Conservation (phyloP, 2,329 filamentous ascomycete species). For the Septoria petroselini region DNA sequence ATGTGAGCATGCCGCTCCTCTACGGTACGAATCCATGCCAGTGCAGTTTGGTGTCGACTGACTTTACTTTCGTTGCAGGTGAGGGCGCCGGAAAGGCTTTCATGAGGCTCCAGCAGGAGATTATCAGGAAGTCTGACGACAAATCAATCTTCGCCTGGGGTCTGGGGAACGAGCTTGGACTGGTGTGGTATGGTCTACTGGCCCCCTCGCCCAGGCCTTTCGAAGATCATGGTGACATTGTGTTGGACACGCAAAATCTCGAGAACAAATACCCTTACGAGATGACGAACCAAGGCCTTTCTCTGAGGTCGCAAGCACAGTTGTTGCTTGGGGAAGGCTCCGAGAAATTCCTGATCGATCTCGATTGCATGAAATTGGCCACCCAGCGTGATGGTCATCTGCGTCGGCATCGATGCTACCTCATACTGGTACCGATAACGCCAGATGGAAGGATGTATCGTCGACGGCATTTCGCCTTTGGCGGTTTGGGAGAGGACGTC, state of each 20-base stretch:
- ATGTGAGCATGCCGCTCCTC: slow-evolving; percentile 40
- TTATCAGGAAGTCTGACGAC: slow-evolving; percentile 20
- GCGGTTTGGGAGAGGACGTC: neutral
- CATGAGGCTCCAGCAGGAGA: slow-evolving; percentile 26
- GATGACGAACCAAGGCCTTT: slow-evolving; percentile 16
- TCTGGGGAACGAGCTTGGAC: neutral
- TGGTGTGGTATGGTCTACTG: slow-evolving; percentile 15
- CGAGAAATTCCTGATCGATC: slow-evolving; percentile 13
- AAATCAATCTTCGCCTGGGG: slow-evolving; percentile 16
- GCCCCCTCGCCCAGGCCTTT: slow-evolving; percentile 14
- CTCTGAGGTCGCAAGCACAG: slow-evolving; percentile 1
- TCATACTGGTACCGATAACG: slow-evolving; percentile 11
- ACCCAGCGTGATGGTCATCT: neutral
- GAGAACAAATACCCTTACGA: slow-evolving; percentile 15
- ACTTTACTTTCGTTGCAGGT: too few species aligned
- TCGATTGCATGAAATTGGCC: slow-evolving; percentile 12
- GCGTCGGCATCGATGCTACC: slow-evolving; percentile 3
- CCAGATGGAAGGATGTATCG: slow-evolving; percentile 3
- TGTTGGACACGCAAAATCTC: slow-evolving; percentile 7
- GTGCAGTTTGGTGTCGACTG: too few species aligned
- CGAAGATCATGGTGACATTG: slow-evolving; percentile 8
- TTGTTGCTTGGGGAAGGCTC: neutral
- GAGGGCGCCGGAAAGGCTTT: slow-evolving; percentile 17
- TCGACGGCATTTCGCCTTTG: slow-evolving; percentile 5
- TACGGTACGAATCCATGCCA: slow-evolving; percentile 3